These are phyloP conservation scores for Cercospora zeae-maydis DNA, from an alignment of 2,329 filamentous ascomycete genomes.

Conservation along the genomic window DNA sequence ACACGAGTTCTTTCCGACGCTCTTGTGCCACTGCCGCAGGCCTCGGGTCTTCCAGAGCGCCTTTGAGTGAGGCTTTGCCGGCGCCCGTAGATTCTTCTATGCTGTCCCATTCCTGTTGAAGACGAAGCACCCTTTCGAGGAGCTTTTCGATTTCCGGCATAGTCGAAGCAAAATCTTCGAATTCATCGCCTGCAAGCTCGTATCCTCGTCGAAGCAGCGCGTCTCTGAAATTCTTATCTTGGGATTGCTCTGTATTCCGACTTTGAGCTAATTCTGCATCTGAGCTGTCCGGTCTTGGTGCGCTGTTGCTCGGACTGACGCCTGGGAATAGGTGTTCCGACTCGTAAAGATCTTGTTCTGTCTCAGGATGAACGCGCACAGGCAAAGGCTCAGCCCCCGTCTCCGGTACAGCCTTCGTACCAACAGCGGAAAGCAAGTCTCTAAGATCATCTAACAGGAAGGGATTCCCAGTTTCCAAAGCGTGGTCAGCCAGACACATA, in stretches of 20 bases:
- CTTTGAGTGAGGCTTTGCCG: not conserved
- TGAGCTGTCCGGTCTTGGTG: not conserved
- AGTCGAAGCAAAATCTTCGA: not conserved
- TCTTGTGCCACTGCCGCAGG: not conserved
- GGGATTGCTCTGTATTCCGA: not conserved
- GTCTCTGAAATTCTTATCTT: not conserved
- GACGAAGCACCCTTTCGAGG: constrained; percentile 2
- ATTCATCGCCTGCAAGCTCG: not conserved
- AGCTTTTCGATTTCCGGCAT: constrained; percentile 10
- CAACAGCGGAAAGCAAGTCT: constrained; percentile 20
- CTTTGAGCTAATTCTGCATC: not conserved
- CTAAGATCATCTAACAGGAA: constrained; percentile 13
- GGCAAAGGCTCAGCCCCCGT: constrained; percentile 14
- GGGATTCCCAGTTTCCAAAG: not conserved
- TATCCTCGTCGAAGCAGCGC: not conserved
- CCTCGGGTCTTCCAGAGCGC: not conserved
- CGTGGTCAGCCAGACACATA: not conserved
- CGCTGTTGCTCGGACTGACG: not conserved
- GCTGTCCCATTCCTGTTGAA: constrained; percentile 16
- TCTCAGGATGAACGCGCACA: constrained; percentile 25
- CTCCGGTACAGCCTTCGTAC: constrained; percentile 17
- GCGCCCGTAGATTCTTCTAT: constrained; percentile 7
- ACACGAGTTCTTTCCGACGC: not conserved
- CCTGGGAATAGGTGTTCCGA: constrained; percentile 5
- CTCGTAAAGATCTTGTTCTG: constrained; percentile 55